Percentiles rank a stretch among this genome's conserved stretches.
Conservation (phyloP, 2,329 filamentous ascomycete genomes). For the Cryphonectria radicalis region DNA sequence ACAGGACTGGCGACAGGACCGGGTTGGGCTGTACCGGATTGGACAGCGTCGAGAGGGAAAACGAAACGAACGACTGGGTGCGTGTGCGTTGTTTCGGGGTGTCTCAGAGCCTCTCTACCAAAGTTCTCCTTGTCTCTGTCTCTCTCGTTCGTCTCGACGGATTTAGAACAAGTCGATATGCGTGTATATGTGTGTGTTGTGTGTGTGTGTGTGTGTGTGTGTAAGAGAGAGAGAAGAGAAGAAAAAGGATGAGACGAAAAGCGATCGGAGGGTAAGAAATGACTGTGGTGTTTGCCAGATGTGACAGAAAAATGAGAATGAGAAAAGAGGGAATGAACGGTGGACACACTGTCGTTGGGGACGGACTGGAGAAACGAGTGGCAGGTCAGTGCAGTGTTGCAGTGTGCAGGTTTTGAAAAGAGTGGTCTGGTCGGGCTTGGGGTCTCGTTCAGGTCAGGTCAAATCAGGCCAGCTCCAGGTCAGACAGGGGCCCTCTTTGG, state of each 20-base stretch:
- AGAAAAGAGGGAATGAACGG: slow-evolving; percentile 19
- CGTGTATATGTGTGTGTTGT: neutral
- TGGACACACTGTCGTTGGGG: neutral
- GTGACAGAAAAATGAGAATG: slow-evolving; percentile 10
- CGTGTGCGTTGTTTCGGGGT: slow-evolving; percentile 13
- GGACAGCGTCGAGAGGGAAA: slow-evolving; percentile 4
- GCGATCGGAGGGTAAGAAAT: slow-evolving; percentile 6
- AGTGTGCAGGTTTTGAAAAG: slow-evolving; percentile 4
- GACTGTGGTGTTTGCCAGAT: neutral
- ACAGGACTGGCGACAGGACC: neutral
- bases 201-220: slow-evolving; percentile 13
- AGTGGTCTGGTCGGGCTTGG: slow-evolving; percentile 1
- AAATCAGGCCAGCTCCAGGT: slow-evolving; percentile 4
- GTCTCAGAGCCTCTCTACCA: slow-evolving; percentile 14
- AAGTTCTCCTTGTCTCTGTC: neutral
- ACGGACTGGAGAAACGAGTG: slow-evolving; percentile 5
- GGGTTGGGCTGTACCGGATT: neutral
- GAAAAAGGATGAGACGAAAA: neutral
- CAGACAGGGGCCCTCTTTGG: slow-evolving; percentile 15
- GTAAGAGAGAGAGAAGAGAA: no score
- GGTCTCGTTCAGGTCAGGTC: slow-evolving; percentile 14
- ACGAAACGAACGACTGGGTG: slow-evolving; percentile 15
- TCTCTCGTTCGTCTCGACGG: slow-evolving; percentile 5
- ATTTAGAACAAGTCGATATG: neutral
- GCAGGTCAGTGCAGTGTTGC: neutral